These are phyloP conservation scores for Mimosa pudica DNA, from an alignment of 306 rosid genomes.

Conservation along the genomic window DNA sequence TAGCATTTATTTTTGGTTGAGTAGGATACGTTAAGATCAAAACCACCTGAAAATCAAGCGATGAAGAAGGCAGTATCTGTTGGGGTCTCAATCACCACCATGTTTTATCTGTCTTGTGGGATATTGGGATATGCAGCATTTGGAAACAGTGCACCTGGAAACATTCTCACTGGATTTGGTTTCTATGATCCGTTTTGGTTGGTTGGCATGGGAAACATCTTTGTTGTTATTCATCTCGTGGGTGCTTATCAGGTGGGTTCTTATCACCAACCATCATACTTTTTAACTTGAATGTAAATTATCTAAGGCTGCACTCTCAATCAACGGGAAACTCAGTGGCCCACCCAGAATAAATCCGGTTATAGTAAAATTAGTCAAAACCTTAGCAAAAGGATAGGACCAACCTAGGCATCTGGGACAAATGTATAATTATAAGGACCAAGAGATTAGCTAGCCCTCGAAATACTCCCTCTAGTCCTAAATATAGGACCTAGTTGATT, in stretches of 20 bases:
- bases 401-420: too few relatives aligned
- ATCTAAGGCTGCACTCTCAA: too few relatives aligned
- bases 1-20: background rate
- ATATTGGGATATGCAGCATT: conserved; percentile 50
- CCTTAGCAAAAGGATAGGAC: too few relatives aligned
- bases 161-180: conserved; percentile 65
- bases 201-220: conserved; percentile 46
- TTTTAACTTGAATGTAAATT: too few relatives aligned
- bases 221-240: conserved; percentile 47
- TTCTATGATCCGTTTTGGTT: conserved; percentile 60
- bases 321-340: too few relatives aligned
- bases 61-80: conserved; percentile 42
- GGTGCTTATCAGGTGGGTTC: conserved; percentile 33
- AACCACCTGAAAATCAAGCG: conserved; percentile 47
- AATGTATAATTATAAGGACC: too few relatives aligned
- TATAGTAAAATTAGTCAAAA: too few relatives aligned
- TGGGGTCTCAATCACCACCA: conserved; percentile 32
- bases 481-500: too few relatives aligned
- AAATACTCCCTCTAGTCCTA: too few relatives aligned
- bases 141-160: conserved; percentile 56
- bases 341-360: too few relatives aligned
- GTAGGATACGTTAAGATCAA: conserved; percentile 55
- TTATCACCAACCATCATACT: too few relatives aligned
- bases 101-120: conserved; percentile 50
- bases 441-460: too few relatives aligned